phyloP scores from a whole-genome alignment of 257 asterid species.

The Nyctanthes arbortristis region DNA sequence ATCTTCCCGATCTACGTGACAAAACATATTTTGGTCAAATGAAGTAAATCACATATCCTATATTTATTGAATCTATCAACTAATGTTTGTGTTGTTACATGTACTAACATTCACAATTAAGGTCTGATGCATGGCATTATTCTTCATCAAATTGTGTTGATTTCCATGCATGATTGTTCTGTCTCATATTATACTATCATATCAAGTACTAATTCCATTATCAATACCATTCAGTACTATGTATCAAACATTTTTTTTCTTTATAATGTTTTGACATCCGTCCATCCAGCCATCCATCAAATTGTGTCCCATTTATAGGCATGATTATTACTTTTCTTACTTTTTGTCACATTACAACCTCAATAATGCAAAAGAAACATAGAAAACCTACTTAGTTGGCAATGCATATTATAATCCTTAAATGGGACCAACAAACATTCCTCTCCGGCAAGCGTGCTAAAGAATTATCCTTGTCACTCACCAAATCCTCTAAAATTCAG shows the following conservation, averaged over 20 bases:
- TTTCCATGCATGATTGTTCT: background rate
- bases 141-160: background rate
- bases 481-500: constrained; percentile 1
- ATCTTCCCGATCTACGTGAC: no score
- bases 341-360: background rate
- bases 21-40: no score
- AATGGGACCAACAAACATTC: constrained; percentile 24
- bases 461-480: constrained; percentile 18
- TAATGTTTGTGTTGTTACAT: no score
- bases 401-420: background rate
- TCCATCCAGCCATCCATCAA: background rate
- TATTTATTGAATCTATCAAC: no score
- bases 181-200: no score
- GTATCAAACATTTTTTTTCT: no score
- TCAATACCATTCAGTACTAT: no score
- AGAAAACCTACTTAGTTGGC: constrained; percentile 16
- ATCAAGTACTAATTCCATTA: no score
- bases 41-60: no score
- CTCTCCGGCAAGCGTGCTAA: constrained; percentile 35
- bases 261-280: no score
- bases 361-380: background rate
- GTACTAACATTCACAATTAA: no score
- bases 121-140: no score
- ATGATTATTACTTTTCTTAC: background rate
- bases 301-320: background rate